These are phyloP conservation scores for Daphne laureola DNA, from an alignment of 441 rosid species.

Conservation along the genomic window DNA sequence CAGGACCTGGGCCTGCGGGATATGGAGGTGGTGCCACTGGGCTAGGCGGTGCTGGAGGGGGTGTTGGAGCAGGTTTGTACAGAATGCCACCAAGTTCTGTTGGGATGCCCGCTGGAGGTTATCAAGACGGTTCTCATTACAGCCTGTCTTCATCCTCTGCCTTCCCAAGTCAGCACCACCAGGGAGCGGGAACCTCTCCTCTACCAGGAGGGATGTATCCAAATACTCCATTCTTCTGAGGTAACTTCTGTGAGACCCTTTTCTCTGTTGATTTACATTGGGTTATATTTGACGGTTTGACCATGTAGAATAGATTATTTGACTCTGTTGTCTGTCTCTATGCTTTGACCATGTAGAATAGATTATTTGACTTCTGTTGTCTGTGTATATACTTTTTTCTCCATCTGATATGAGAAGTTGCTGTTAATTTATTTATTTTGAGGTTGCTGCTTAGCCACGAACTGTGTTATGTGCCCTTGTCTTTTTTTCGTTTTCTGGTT, in stretches of 20 bases:
- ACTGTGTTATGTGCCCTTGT: too few relatives aligned
- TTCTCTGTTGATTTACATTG: too few relatives aligned
- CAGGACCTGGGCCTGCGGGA: constrained; percentile 34
- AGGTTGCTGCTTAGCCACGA: too few relatives aligned
- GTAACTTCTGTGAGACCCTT: constrained; percentile 17
- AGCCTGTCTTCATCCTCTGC: constrained; percentile 42
- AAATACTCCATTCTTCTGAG: constrained; percentile 67
- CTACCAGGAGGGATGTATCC: constrained; percentile 85
- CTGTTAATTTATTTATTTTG: too few relatives aligned
- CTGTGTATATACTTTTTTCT: constrained; percentile 3
- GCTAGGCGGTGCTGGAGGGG: constrained; percentile 7
- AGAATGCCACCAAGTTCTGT: constrained; percentile 52
- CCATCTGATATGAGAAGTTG: too few relatives aligned
- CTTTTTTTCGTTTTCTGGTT: too few relatives aligned
- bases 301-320: not conserved
- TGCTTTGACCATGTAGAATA: not conserved
- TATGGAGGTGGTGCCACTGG: constrained; percentile 28
- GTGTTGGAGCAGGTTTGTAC: constrained; percentile 38
- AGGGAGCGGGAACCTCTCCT: constrained; percentile 45
- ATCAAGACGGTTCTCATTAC: constrained; percentile 58
- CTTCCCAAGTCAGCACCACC: constrained; percentile 61
- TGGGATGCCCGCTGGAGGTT: constrained; percentile 57
- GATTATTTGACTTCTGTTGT: not conserved
- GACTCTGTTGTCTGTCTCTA: not conserved
- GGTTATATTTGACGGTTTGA: too few relatives aligned